phyloP scores from a whole-genome alignment of 768 basidiomycete genomes.

The Heimioporus sp. region DNA sequence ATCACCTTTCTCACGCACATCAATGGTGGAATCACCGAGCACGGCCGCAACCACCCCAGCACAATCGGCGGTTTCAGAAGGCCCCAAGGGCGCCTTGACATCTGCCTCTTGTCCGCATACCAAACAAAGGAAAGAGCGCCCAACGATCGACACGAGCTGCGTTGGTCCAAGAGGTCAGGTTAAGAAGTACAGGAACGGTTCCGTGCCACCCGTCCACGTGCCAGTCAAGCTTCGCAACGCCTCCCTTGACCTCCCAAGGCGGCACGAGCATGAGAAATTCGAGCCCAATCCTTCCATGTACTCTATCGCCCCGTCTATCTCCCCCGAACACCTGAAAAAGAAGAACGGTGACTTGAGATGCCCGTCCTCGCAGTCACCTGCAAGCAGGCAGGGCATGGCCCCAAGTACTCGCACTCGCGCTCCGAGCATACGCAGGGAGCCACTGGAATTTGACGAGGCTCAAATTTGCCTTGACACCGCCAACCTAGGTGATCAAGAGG shows the following conservation, averaged over 20 bases:
- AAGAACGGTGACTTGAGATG: slow-evolving; percentile 20
- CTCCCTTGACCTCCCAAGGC: slow-evolving; percentile 30
- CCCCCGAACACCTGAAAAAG: slow-evolving; percentile 17
- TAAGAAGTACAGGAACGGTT: slow-evolving; percentile 30
- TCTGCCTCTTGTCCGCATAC: slow-evolving; percentile 15
- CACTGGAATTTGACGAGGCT: slow-evolving; percentile 28
- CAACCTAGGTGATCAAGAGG: slow-evolving; percentile 28
- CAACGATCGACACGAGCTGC: slow-evolving; percentile 32
- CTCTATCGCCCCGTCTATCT: slow-evolving; percentile 29
- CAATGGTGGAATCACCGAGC: slow-evolving; percentile 23
- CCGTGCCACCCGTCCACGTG: slow-evolving; percentile 31
- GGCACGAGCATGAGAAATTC: slow-evolving; percentile 21
- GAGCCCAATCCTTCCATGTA: slow-evolving; percentile 31
- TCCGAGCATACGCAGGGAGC: slow-evolving; percentile 28
- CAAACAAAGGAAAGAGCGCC: slow-evolving; percentile 29
- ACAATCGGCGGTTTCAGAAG: slow-evolving; percentile 20
- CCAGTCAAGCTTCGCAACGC: slow-evolving; percentile 28
- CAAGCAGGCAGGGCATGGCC: slow-evolving; percentile 24
- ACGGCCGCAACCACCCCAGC: slow-evolving; percentile 28
- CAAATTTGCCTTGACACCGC: slow-evolving; percentile 32
- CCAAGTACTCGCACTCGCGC: slow-evolving; percentile 19
- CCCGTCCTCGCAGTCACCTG: slow-evolving; percentile 23
- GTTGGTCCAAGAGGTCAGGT: slow-evolving; percentile 31
- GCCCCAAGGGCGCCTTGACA: slow-evolving; percentile 5
- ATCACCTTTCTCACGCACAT: slow-evolving; percentile 30